phyloP scores from a whole-genome alignment of 2,329 filamentous ascomycete species.

The Aspergillus sp. region DNA sequence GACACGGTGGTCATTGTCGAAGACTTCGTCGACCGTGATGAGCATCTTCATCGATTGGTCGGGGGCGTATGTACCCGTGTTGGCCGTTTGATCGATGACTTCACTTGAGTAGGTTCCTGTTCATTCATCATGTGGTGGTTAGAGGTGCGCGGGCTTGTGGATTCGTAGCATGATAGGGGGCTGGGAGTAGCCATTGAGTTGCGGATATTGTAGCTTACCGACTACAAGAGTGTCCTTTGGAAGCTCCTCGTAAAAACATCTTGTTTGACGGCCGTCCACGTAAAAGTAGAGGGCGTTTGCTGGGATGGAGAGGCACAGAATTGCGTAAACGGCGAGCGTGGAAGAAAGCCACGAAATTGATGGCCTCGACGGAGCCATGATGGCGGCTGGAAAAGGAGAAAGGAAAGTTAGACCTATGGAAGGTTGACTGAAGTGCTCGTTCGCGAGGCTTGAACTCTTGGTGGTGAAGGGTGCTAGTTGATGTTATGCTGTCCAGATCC shows the following conservation, averaged over 20 bases:
- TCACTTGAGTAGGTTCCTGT: slow-evolving; percentile 80
- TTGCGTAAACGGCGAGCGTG: slow-evolving; percentile 63
- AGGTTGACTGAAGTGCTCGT: background rate
- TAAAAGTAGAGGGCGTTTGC: slow-evolving; percentile 92
- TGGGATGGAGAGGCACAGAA: slow-evolving; percentile 59
- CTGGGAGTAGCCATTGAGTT: background rate
- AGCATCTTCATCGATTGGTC: slow-evolving; percentile 78
- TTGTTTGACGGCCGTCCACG: slow-evolving; percentile 79
- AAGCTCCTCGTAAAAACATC: slow-evolving; percentile 98
- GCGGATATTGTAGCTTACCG: slow-evolving; percentile 52
- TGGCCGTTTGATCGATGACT: slow-evolving; percentile 70
- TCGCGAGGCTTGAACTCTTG: slow-evolving; percentile 2
- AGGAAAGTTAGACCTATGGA: background rate
- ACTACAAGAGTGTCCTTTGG: slow-evolving; percentile 97
- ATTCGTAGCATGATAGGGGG: background rate
- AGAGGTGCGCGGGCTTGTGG: background rate
- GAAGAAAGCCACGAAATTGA: slow-evolving; percentile 40
- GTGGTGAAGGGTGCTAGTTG: slow-evolving; percentile 1
- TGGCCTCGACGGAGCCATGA: slow-evolving; percentile 38
- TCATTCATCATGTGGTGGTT: background rate
- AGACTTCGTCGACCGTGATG: slow-evolving; percentile 93
- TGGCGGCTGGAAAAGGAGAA: background rate
- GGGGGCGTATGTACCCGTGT: slow-evolving; percentile 62
- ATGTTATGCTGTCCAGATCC: slow-evolving; percentile 22
- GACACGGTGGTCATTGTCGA: slow-evolving; percentile 96